Evolutionary conservation across 345 rosid species (phyloP).

Genomic region (Firmiana major): DNA sequence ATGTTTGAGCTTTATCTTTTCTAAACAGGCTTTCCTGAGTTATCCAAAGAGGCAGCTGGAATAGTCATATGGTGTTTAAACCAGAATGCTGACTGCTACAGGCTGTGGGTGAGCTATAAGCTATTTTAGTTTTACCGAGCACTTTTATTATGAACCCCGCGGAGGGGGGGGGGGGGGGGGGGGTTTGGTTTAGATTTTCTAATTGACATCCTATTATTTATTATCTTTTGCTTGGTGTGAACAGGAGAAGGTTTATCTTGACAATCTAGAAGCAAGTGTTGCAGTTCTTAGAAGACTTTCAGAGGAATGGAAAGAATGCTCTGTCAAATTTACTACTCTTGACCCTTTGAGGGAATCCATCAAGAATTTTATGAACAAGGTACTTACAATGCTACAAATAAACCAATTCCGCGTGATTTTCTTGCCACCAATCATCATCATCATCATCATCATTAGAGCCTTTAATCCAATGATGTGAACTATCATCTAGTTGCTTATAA

Average conservation of each 20-base stretch:
- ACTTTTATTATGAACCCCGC: too few relatives aligned
- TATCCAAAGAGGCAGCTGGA: conserved; percentile 61
- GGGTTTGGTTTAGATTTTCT: not conserved
- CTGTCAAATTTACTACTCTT: conserved; percentile 43
- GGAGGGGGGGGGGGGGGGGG: too few relatives aligned
- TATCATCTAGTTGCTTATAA: not conserved
- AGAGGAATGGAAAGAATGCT: conserved; percentile 56
- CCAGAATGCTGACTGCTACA: conserved; percentile 62
- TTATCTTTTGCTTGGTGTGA: not conserved
- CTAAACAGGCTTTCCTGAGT: conserved; percentile 43
- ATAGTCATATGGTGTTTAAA: conserved; percentile 55
- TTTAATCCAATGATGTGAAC: too few relatives aligned
- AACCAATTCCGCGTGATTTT: not conserved
- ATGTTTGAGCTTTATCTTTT: conserved; percentile 5
- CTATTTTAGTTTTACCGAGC: conserved; percentile 5
- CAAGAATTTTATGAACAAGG: conserved; percentile 57
- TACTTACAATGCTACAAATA: conserved; percentile 7
- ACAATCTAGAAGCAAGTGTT: conserved; percentile 52
- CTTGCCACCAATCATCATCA: not conserved
- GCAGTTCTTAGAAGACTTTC: conserved; percentile 50
- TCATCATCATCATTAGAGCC: too few relatives aligned
- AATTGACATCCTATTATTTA: not conserved
- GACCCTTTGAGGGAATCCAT: conserved; percentile 46
- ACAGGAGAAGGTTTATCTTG: conserved; percentile 59
- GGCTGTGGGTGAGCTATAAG: conserved; percentile 54